Conservation (phyloP, 2,329 filamentous ascomycete species). For the Cercospora zeina region DNA sequence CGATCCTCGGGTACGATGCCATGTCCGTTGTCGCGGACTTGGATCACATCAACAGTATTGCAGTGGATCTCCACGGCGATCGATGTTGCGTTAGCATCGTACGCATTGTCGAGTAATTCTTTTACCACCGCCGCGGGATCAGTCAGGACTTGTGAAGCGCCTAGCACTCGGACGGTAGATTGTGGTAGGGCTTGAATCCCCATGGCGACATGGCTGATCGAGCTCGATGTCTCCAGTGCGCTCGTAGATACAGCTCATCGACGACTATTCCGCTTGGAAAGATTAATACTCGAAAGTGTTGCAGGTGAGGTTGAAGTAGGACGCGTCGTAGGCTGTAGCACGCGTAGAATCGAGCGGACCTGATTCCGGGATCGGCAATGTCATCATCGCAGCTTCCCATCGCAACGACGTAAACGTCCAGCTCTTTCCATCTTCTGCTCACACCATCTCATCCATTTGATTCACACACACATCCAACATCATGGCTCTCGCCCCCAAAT, state of each 20-base stretch:
- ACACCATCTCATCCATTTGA: not conserved
- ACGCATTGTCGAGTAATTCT: slow-evolving; percentile 74
- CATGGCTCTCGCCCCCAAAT: slow-evolving; percentile 78
- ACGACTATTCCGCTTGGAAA: not conserved
- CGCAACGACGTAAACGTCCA: not conserved
- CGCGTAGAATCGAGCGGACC: not conserved
- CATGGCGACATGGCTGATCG: slow-evolving; percentile 29
- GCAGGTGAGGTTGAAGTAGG: not conserved
- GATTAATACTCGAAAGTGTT: not conserved
- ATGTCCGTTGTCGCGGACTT: slow-evolving; percentile 71
- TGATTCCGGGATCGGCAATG: slow-evolving; percentile 1
- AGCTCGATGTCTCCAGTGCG: not conserved
- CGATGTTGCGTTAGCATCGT: slow-evolving; percentile 68
- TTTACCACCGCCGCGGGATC: slow-evolving; percentile 66
- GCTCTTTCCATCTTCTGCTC: not conserved
- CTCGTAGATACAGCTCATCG: not conserved
- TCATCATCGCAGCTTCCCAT: slow-evolving; percentile 8
- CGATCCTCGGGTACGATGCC: slow-evolving; percentile 67
- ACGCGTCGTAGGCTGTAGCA: not conserved
- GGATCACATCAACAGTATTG: slow-evolving; percentile 68
- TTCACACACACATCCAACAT: not conserved
- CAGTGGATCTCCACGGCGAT: slow-evolving; percentile 64
- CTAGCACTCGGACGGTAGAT: slow-evolving; percentile 56
- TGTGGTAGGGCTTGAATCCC: slow-evolving; percentile 48
- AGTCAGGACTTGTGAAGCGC: slow-evolving; percentile 61